A percentile compares a stretch with the other conserved stretches of the same genome.
These are phyloP conservation scores for Mallotus nudiflorus DNA, from an alignment of 345 rosid species.

Conservation along the genomic window DNA sequence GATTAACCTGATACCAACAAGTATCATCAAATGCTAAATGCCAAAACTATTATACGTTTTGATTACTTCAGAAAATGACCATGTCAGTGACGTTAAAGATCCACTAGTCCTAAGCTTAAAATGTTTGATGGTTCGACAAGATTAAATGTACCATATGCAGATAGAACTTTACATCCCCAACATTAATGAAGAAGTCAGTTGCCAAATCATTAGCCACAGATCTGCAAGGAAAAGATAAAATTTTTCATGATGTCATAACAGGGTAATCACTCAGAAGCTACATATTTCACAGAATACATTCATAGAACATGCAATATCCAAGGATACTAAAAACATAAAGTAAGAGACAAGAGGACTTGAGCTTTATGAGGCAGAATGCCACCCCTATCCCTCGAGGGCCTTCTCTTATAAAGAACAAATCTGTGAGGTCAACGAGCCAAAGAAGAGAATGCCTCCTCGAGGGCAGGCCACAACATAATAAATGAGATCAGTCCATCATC, in stretches of 20 bases:
- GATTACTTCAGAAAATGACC: background rate
- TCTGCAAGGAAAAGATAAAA: constrained; percentile 37
- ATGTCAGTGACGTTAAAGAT: constrained; percentile 2
- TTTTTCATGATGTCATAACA: background rate
- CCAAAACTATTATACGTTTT: too few relatives aligned
- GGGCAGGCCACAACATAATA: too few relatives aligned
- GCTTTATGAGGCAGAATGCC: too few relatives aligned
- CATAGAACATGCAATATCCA: background rate
- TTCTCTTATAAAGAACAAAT: too few relatives aligned
- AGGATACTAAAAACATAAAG: background rate
- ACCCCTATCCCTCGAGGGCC: too few relatives aligned
- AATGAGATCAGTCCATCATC: background rate
- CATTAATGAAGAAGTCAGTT: constrained; percentile 55
- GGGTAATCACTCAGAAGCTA: background rate
- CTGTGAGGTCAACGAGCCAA: too few relatives aligned
- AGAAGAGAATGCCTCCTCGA: too few relatives aligned
- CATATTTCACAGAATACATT: background rate
- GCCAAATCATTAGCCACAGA: constrained; percentile 73
- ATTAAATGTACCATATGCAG: constrained; percentile 74
- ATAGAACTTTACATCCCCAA: constrained; percentile 62
- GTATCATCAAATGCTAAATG: constrained; percentile 3
- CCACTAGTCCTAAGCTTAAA: background rate
- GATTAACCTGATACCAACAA: background rate
- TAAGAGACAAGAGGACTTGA: too few relatives aligned
- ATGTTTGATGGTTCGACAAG: background rate